Conservation (phyloP, 495 filamentous ascomycete genomes). For the Tuber indicum region DNA sequence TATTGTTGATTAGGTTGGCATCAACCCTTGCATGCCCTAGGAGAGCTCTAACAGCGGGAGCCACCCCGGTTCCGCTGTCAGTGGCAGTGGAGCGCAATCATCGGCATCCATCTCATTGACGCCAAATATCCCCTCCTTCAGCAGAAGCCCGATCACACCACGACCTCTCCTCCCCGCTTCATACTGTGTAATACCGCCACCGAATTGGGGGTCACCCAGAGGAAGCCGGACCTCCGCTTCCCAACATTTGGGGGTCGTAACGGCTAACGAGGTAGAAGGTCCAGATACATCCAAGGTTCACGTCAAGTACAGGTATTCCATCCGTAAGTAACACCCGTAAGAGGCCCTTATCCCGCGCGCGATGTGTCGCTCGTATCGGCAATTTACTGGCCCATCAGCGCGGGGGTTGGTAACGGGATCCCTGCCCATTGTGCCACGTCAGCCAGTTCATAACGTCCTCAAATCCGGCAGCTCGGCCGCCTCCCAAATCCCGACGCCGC, state of each 20-base stretch:
- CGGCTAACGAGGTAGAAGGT: constrained; percentile 9
- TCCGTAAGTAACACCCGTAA: constrained; percentile 16
- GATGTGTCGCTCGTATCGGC: constrained; percentile 11
- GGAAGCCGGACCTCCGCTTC: constrained; percentile 16
- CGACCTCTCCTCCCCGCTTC: constrained; percentile 9
- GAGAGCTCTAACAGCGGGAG: not conserved
- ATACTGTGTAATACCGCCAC: constrained; percentile 13
- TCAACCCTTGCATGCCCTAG: not conserved
- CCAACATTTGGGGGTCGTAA: constrained; percentile 10
- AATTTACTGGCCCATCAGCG: not conserved
- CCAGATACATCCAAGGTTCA: not conserved
- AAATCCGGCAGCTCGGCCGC: not conserved
- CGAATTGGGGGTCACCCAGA: constrained; percentile 9
- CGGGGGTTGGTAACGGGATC: not conserved
- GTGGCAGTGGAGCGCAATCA: constrained; percentile 11
- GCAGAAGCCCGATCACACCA: too few species aligned
- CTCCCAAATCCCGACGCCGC: not conserved
- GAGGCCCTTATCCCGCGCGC: constrained; percentile 6
- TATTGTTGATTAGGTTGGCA: not conserved
- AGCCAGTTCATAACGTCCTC: not conserved
- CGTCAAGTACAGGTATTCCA: not conserved
- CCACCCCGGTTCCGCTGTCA: constrained; percentile 10
- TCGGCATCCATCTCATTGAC: too few species aligned
- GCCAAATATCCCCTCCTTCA: too few species aligned
- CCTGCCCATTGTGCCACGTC: not conserved